phyloP scores from a whole-genome alignment of 306 rosid species.

The Vicia sativa region DNA sequence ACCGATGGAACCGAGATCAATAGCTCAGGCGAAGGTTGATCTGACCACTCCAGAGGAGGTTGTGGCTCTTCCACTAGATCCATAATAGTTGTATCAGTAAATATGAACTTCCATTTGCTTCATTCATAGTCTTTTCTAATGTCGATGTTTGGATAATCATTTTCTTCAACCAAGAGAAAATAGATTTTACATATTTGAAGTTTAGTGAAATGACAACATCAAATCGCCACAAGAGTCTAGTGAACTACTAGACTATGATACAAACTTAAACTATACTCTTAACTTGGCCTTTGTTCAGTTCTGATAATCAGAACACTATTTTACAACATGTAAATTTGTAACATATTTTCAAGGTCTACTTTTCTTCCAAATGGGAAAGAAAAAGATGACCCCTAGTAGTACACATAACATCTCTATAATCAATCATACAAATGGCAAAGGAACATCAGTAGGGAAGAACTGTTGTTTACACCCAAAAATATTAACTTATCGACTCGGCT shows the following conservation, averaged over 20 bases:
- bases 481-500: background rate
- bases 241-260: slow-evolving; percentile 29
- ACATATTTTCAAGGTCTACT: slow-evolving; percentile 30
- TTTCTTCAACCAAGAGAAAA: background rate
- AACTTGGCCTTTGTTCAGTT: background rate
- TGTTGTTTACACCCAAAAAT: background rate
- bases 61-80: too few species aligned
- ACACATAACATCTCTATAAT: slow-evolving; percentile 32
- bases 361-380: slow-evolving; percentile 31
- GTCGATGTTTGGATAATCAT: too few species aligned
- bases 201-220: slow-evolving; percentile 13
- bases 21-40: too few species aligned
- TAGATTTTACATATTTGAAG: background rate
- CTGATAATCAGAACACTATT: slow-evolving; percentile 13
- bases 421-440: slow-evolving; percentile 17
- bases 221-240: background rate
- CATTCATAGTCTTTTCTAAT: too few species aligned
- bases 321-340: slow-evolving; percentile 28
- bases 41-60: too few species aligned
- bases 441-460: slow-evolving; percentile 29
- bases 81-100: too few species aligned
- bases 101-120: too few species aligned
- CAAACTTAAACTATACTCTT: slow-evolving; percentile 38
- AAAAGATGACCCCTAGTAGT: background rate
- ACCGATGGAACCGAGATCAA: too few species aligned